phyloP scores from a whole-genome alignment of 306 rosid species.

The Quercus rubra region DNA sequence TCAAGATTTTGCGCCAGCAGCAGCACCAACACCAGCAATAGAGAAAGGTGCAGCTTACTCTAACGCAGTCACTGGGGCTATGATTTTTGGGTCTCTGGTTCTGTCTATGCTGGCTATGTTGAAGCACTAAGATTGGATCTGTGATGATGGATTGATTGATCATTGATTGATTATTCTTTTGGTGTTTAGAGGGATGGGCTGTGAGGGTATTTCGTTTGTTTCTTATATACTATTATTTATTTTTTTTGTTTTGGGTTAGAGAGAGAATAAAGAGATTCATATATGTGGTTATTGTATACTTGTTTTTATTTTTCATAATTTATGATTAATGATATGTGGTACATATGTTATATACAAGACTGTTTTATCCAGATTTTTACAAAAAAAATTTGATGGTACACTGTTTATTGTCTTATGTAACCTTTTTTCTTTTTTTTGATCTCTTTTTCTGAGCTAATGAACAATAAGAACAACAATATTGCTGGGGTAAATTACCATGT shows the following conservation, averaged over 20 bases:
- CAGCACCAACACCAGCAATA: constrained; percentile 16
- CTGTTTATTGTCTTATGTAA: too few species aligned
- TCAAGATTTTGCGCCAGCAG: constrained; percentile 20
- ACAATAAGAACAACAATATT: too few species aligned
- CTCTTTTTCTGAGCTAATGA: too few species aligned
- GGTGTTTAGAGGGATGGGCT: background rate
- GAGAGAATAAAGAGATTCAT: constrained; percentile 16
- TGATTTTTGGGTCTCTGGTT: constrained; percentile 32
- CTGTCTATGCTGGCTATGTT: constrained; percentile 25
- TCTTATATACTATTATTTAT: background rate
- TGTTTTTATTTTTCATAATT: background rate
- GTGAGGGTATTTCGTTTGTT: background rate
- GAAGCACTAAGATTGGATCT: constrained; percentile 7
- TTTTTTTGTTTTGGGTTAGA: constrained; percentile 24
- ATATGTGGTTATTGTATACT: background rate
- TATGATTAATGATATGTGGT: background rate
- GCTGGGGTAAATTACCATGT: too few species aligned
- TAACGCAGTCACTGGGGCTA: constrained; percentile 21
- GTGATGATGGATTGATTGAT: background rate
- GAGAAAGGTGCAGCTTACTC: constrained; percentile 28
- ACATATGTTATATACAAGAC: background rate
- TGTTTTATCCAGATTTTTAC: too few species aligned
- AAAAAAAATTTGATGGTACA: too few species aligned
- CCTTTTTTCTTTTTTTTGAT: too few species aligned
- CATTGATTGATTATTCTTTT: background rate